phyloP scores from a whole-genome alignment of 2,329 filamentous ascomycete species.

The Ilyonectria mors-panacis region DNA sequence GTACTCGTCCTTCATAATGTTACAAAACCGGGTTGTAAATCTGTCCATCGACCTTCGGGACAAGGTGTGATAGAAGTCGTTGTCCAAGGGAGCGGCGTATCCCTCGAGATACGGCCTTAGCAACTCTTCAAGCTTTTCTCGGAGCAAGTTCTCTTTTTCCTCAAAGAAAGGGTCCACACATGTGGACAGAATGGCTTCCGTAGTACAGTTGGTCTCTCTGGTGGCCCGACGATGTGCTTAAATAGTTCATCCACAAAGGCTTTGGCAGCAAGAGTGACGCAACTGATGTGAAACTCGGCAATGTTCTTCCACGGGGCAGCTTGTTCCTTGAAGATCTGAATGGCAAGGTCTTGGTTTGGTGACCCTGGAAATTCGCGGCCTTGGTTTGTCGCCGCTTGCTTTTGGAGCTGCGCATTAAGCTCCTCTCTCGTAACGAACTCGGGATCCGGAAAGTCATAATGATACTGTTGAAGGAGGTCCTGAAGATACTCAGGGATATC shows the following conservation, averaged over 20 bases:
- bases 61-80: slow-evolving; percentile 47
- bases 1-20: slow-evolving; percentile 15
- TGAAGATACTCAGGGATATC: slow-evolving; percentile 46
- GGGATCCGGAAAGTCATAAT: slow-evolving; percentile 39
- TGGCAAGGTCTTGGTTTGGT: slow-evolving; percentile 52
- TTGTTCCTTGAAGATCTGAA: slow-evolving; percentile 56
- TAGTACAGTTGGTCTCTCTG: slow-evolving; percentile 35
- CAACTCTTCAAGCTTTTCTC: slow-evolving; percentile 57
- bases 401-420: slow-evolving; percentile 44
- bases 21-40: slow-evolving; percentile 36
- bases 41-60: slow-evolving; percentile 10
- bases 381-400: slow-evolving; percentile 54
- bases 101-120: slow-evolving; percentile 55
- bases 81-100: slow-evolving; percentile 45
- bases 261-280: slow-evolving; percentile 49
- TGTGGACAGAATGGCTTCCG: slow-evolving; percentile 41
- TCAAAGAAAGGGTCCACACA: slow-evolving; percentile 52
- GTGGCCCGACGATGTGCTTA: slow-evolving; percentile 48
- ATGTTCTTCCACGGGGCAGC: slow-evolving; percentile 59
- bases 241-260: slow-evolving; percentile 57
- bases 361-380: slow-evolving; percentile 57
- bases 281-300: slow-evolving; percentile 53
- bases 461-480: slow-evolving; percentile 38
- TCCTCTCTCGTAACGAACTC: not conserved
- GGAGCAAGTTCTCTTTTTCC: slow-evolving; percentile 49